Base-by-base conservation (phyloP, 2,329 filamentous ascomycete species). In the Erysiphe pulchra region DNA sequence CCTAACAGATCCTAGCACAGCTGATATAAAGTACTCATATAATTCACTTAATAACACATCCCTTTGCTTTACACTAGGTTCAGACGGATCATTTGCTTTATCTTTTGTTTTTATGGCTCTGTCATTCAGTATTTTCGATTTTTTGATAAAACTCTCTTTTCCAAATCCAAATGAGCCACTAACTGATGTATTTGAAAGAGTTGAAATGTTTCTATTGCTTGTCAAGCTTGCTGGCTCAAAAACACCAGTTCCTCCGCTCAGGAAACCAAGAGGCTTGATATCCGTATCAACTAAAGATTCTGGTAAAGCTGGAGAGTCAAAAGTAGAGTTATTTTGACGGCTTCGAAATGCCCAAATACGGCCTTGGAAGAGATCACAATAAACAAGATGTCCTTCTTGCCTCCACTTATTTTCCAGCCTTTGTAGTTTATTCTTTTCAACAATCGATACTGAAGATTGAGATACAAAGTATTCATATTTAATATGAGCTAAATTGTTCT, bases 1-100 rank as follows among this genome's bases (percentile, higher is more conserved):
- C 2, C 55, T 49, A 24, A 60, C 48, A 17, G 56, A 56, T 17
- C 52, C 53, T 28, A 59, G 53, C 17, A 59, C 55, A 12, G 58
- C 53, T 41, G 58, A 58, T 42, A 60, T 54, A 36, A 60, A 58
- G 14, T 50, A 48, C 43, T 59, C 57, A 45, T 60, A 55, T 6
- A 59, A 51, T 30, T 56, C 52, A 45, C 52, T 57, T 34, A 48
- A 31, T 30, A 52, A 51, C 28, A 51, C 38, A 17, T 44, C 46
- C 5, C 38, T 39, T n/a, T 54, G 50, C 37, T 44, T 31, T n/a
- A 47, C 46, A 12, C 38, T 47, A 42, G 46, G 48, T 11, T 34
- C 32, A 4, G 4, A 12, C 11, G 52, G 14, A 49, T 17, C 31
- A 31, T 50, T n/a, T 49, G 37, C 18, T 14, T 16, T 20, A 44